Base-by-base conservation (phyloP, 768 basidiomycete genomes). In the Tricholoma saponaceum region DNA sequence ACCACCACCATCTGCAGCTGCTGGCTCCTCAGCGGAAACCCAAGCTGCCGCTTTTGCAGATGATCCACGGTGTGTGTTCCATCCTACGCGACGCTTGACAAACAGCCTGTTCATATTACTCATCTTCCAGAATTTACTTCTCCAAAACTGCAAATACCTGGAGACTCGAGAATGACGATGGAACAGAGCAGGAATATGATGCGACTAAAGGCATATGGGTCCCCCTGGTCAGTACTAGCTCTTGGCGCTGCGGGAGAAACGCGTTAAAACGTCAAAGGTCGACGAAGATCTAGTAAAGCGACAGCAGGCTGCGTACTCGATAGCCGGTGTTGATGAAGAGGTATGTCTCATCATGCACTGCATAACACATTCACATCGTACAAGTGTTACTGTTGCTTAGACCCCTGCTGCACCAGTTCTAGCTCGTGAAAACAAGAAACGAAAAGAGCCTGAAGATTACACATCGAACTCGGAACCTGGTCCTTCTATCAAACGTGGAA, bases 271-370 rank as follows among this genome's bases (percentile, higher is more conserved):
- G 28, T 61, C 22, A 18, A 65, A 96, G 95, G 77, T 96, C 32
- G 91, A 94, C 62, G 93, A 96, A 60, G 92, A 95, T 54, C 76
- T 92, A 12, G 62, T 96, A 57, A 87, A 85, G 67, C 86, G 85
- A 22, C 96, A 99, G 69, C 97, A 98, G 76, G 95, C 93, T 0
- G 95, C 94, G 1, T 99, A 99, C 72, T 89, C 93, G 0, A 79
- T 99, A 1, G 79, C 78, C 13, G 97, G 96, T 9, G 95, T 99
- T 22, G 96, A 99, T 69, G 97, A 98, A 78, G 83, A 86, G 75
- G 95, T 92, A 58, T 64, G 56, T 62, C 60, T 67, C 58, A 64
- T 35, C 26, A 22, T 22, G 53, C 39, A 18, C 53, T 43, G 16
- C 37, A 54, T 32, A 10, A 18, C 44, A 32, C 22, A 44, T 44